These are phyloP conservation scores for Chaetomium sp. DNA, from an alignment of 2,329 filamentous ascomycete genomes.

Conservation along the genomic window DNA sequence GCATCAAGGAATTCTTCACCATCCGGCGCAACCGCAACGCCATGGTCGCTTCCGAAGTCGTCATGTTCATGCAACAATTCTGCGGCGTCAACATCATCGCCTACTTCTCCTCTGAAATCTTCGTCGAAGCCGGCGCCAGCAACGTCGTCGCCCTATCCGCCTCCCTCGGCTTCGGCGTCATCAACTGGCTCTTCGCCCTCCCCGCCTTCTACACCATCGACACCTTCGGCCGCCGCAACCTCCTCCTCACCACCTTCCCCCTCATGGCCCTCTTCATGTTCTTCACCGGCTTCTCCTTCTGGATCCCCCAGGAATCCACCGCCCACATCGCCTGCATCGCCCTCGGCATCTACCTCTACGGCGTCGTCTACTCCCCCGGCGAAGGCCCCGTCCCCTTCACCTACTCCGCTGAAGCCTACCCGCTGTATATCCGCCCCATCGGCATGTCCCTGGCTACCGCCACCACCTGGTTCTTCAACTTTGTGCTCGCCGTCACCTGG, in stretches of 20 bases:
- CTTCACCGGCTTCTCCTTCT: constrained; percentile 43
- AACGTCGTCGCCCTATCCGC: constrained; percentile 48
- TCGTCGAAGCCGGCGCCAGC: constrained; percentile 47
- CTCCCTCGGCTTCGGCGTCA: constrained; percentile 57
- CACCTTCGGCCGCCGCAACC: constrained; percentile 58
- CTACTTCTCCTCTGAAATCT: constrained; percentile 58
- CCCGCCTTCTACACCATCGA: constrained; percentile 62
- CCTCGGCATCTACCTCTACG: constrained; percentile 44
- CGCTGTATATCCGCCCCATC: constrained; percentile 54
- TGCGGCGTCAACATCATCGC: constrained; percentile 46
- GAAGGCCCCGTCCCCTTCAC: constrained; percentile 60
- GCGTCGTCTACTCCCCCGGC: constrained; percentile 49
- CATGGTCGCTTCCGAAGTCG: constrained; percentile 52
- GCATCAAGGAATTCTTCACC: constrained; percentile 51
- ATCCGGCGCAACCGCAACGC: constrained; percentile 57
- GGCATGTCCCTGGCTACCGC: constrained; percentile 55
- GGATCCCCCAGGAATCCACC: constrained; percentile 32
- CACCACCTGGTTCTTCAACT: constrained; percentile 45
- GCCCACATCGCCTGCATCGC: constrained; percentile 40
- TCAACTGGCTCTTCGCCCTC: constrained; percentile 60
- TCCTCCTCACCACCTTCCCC: constrained; percentile 58
- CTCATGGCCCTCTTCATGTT: constrained; percentile 51
- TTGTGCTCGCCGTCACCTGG: constrained; percentile 40
- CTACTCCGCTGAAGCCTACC: constrained; percentile 61
- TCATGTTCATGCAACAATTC: constrained; percentile 61